Percentiles rank a stretch among this genome's conserved stretches.
phyloP scores from a whole-genome alignment of 176 grass and related monocot species.

The Hsuehochloa calcarea region DNA sequence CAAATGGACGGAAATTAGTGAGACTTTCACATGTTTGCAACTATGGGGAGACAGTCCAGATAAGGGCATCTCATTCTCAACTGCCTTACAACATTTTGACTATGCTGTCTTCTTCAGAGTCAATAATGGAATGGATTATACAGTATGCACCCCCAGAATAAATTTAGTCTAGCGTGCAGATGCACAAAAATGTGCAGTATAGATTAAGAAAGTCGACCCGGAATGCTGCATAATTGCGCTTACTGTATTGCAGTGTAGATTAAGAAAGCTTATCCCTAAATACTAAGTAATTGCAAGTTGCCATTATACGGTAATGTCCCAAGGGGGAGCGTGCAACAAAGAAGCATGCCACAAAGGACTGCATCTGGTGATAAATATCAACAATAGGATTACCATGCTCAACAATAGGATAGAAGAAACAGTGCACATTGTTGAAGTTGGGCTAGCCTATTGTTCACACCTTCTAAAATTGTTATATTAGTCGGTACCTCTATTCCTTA shows the following conservation, averaged over 20 bases:
- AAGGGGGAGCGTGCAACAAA: slow-evolving; percentile 32
- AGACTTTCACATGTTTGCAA: slow-evolving; percentile 29
- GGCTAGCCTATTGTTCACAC: too few species aligned
- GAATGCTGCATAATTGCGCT: slow-evolving; percentile 8
- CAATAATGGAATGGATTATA: slow-evolving; percentile 39
- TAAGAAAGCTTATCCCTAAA: slow-evolving; percentile 23
- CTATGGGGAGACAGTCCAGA: slow-evolving; percentile 30
- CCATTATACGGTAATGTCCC: neutral
- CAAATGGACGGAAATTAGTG: slow-evolving; percentile 22
- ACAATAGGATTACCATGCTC: neutral
- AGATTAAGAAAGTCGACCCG: slow-evolving; percentile 23
- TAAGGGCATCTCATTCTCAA: slow-evolving; percentile 56
- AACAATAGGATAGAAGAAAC: slow-evolving; percentile 2
- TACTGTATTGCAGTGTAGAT: slow-evolving; percentile 14
- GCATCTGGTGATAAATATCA: neutral
- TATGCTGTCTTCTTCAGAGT: neutral
- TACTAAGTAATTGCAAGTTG: slow-evolving; percentile 14
- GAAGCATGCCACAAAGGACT: slow-evolving; percentile 5
- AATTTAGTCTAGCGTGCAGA: slow-evolving; percentile 5
- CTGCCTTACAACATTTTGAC: slow-evolving; percentile 36
- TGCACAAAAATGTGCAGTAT: slow-evolving; percentile 34
- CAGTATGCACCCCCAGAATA: neutral
- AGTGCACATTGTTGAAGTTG: neutral
- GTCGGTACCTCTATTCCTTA: neutral
- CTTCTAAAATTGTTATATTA: neutral